Conservation (phyloP, 306 rosid genomes). For the Castanea crenata region DNA sequence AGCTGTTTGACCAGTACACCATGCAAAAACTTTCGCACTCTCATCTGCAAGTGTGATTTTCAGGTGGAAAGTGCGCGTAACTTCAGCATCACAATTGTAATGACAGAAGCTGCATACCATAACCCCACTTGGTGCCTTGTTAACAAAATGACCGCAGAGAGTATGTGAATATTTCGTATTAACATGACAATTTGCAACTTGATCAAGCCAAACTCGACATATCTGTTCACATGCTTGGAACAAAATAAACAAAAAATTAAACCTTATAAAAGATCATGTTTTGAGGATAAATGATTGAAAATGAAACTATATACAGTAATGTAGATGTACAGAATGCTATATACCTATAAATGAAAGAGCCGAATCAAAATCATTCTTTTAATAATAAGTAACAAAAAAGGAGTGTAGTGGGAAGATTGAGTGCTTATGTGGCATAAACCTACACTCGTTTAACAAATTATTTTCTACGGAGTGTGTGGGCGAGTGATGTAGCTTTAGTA, state of each 20-base stretch:
- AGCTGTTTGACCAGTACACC: constrained; percentile 90
- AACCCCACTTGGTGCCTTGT: constrained; percentile 38
- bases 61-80: constrained; percentile 61
- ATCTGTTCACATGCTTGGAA: constrained; percentile 40
- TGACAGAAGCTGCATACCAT: constrained; percentile 72
- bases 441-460: neutral
- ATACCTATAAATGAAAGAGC: neutral
- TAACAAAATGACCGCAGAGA: constrained; percentile 74
- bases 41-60: constrained; percentile 82
- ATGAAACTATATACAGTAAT: neutral
- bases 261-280: neutral
- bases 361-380: neutral
- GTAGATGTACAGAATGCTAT: neutral
- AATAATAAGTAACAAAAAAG: neutral
- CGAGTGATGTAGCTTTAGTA: neutral
- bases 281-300: neutral
- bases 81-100: constrained; percentile 41
- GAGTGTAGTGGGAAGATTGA: neutral
- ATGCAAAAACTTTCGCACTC: constrained; percentile 64
- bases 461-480: neutral
- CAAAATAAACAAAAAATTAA: constrained; percentile 21
- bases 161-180: constrained; percentile 68
- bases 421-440: neutral
- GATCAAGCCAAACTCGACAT: constrained; percentile 65
- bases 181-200: constrained; percentile 53